A percentile compares a stretch with the other conserved stretches of the same genome.
Evolutionary conservation across 1,284 basidiomycete species (phyloP).

Genomic region (Spongiforma sp.): DNA sequence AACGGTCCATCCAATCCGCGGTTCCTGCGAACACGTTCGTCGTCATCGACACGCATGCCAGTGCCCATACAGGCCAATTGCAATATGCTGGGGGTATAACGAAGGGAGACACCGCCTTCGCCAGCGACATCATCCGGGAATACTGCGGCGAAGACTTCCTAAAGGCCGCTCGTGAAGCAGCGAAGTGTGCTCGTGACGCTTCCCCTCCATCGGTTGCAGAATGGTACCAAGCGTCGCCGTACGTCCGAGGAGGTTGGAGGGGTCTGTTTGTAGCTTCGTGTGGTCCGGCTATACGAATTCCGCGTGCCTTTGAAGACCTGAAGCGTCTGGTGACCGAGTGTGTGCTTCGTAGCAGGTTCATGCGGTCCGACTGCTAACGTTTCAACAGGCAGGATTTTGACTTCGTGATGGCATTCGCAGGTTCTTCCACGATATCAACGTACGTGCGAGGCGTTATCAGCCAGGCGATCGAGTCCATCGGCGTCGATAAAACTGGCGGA

Average conservation of each 20-base stretch:
- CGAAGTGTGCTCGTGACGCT: not conserved
- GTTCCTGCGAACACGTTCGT: not conserved
- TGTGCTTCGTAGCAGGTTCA: not conserved
- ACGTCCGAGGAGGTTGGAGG: not conserved
- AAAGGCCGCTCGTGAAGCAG: not conserved
- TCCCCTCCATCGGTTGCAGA: not conserved
- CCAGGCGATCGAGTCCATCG: not conserved
- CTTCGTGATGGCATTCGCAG: constrained; percentile 5
- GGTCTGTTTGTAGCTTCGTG: not conserved
- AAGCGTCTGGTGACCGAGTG: not conserved
- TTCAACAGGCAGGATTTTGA: not conserved
- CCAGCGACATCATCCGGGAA: not conserved
- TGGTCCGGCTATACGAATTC: not conserved
- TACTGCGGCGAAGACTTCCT: not conserved
- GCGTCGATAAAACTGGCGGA: not conserved
- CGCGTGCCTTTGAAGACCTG: not conserved
- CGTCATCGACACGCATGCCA: not conserved
- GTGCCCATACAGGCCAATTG: not conserved
- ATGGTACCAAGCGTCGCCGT: not conserved
- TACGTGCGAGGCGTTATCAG: not conserved
- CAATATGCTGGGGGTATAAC: not conserved
- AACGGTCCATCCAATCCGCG: not conserved
- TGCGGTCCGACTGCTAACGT: not conserved
- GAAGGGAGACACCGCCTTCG: not conserved
- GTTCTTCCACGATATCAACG: not conserved